These are phyloP conservation scores for Artemisia tridentata DNA, from an alignment of 129 eudicot species.

Conservation along the genomic window DNA sequence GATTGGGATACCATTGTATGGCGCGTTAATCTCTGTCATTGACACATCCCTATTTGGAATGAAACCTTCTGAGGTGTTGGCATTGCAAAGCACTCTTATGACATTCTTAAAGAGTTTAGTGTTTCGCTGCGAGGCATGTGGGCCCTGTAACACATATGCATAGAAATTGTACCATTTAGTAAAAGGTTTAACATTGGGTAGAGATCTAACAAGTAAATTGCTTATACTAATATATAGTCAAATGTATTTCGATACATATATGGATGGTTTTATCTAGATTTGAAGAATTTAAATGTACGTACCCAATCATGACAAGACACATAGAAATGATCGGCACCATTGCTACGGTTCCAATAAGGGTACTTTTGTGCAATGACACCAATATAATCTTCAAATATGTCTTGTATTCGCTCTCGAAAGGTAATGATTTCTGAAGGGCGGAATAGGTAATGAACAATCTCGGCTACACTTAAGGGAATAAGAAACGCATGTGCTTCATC, in stretches of 20 bases:
- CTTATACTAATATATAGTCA: too few species aligned
- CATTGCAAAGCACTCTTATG: conserved; percentile 62
- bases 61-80: conserved; percentile 62
- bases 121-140: too few species aligned
- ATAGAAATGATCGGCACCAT: conserved; percentile 81
- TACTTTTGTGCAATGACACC: conserved; percentile 47
- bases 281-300: background rate
- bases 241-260: too few species aligned
- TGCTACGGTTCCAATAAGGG: conserved; percentile 76
- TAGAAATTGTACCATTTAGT: too few species aligned
- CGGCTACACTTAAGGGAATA: conserved; percentile 60
- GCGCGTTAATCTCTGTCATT: conserved; percentile 59
- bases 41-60: conserved; percentile 53
- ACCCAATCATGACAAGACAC: conserved; percentile 90
- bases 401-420: conserved; percentile 31
- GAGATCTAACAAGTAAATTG: too few species aligned
- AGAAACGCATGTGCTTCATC: conserved; percentile 62
- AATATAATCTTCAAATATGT: conserved; percentile 49
- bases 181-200: too few species aligned
- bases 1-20: conserved; percentile 26
- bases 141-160: too few species aligned
- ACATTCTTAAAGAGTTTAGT: conserved; percentile 17
- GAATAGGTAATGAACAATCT: conserved; percentile 24
- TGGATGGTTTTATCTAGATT: too few species aligned
- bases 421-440: background rate